Conservation (phyloP, 768 basidiomycete genomes). For the Podaxis carcinomalis region DNA sequence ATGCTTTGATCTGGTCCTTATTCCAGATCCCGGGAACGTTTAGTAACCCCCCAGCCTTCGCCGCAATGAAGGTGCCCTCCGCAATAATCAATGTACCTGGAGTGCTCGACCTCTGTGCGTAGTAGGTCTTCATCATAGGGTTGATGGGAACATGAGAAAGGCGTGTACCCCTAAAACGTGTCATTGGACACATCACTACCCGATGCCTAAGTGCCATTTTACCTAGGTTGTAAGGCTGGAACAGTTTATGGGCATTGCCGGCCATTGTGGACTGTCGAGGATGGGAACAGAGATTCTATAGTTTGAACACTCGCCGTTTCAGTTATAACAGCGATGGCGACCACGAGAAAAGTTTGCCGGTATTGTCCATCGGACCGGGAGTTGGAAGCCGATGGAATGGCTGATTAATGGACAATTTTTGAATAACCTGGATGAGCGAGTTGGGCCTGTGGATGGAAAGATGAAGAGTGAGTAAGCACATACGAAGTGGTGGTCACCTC, state of each 20-base stretch:
- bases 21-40: conserved; percentile 64
- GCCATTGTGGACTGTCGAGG: background rate
- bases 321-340: background rate
- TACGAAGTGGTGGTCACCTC: too few relatives aligned
- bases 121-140: conserved; percentile 35
- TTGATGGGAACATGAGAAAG: conserved; percentile 2
- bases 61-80: conserved; percentile 53
- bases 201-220: conserved; percentile 34
- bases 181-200: conserved; percentile 35
- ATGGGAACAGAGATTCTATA: background rate
- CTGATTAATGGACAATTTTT: too few relatives aligned
- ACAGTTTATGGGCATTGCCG: conserved; percentile 22
- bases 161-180: conserved; percentile 14
- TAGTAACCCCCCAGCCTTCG: conserved; percentile 41
- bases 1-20: conserved; percentile 52
- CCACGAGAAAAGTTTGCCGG: too few relatives aligned
- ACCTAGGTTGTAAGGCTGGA: conserved; percentile 37
- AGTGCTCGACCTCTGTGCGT: conserved; percentile 38
- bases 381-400: too few relatives aligned
- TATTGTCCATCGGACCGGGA: too few relatives aligned
- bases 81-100: conserved; percentile 54
- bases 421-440: too few relatives aligned
- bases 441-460: too few relatives aligned
- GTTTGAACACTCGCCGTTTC: background rate
- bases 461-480: too few relatives aligned